Evolutionary conservation across 306 rosid genomes (phyloP).

Genomic region (Malus orientalis): DNA sequence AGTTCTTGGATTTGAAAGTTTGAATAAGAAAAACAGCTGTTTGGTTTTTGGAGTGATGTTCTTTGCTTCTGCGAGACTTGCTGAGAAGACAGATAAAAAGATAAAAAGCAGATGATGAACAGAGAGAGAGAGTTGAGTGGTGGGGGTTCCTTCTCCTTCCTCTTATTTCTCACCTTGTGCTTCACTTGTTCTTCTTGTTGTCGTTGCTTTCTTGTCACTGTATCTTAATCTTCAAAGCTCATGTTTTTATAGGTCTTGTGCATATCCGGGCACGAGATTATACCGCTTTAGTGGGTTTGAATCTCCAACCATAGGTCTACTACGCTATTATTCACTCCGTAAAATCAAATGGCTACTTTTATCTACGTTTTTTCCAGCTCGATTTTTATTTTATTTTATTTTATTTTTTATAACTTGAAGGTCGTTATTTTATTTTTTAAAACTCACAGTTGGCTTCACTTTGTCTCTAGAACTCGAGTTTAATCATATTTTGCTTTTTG

Average conservation of each 20-base stretch:
- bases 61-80: background rate
- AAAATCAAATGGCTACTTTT: too few relatives aligned
- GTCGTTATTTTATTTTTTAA: too few relatives aligned
- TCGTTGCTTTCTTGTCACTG: conserved; percentile 3
- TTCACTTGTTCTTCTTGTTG: conserved; percentile 12
- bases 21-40: background rate
- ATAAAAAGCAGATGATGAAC: background rate
- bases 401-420: too few relatives aligned
- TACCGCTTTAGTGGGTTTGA: background rate
- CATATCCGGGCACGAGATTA: background rate
- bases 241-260: background rate
- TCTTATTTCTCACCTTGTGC: conserved; percentile 13
- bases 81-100: background rate
- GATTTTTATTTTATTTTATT: too few relatives aligned
- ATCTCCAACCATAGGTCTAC: background rate
- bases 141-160: background rate
- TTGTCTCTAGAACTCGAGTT: too few relatives aligned
- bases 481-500: too few relatives aligned
- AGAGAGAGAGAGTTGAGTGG: conserved; percentile 5
- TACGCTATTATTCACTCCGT: too few relatives aligned
- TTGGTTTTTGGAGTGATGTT: background rate
- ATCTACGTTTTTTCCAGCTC: accelerated
- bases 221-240: too few relatives aligned
- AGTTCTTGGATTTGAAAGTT: background rate
- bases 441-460: accelerated